Base-by-base conservation (phyloP, 2,329 filamentous ascomycete genomes). In the Pezicula carpinea region DNA sequence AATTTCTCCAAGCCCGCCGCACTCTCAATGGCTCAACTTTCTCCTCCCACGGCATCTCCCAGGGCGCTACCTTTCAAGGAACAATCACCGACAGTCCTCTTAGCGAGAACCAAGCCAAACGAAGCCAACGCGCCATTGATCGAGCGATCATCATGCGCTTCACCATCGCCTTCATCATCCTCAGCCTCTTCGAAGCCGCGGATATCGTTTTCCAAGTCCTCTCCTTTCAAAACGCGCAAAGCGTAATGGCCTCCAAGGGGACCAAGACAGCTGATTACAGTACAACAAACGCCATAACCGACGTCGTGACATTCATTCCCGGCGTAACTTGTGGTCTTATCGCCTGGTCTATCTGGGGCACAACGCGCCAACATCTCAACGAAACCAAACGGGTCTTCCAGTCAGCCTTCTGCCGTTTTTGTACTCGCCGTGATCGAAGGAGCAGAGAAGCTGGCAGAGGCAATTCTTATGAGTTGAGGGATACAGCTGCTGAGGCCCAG, bases 91-190 rank as follows among this genome's bases (percentile, higher is more conserved):
- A 21, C 2, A 17, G 17, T 8, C n/a, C 17, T 21, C 17, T 11
- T 13, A 18, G 21, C 18, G 35, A 11, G 6, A 21, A 18, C 15
- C 35, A 21, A 38, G 35, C 35, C 11, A 38, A 38, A 21, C 10
- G 21, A 36, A 19, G n/a, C 14, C 42, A 33, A 10, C 31, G 42
- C 18, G n/a, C 26, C 5, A 36, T 38, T 19, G 46, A 48, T 32
- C 35, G 43, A n/a, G 45, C 40, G 22, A 45, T 48, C n/a, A 31
- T 48, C 11, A 48, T 45, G 21, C 46, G 46, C 26, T 48, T 48
- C 36, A 39, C 41, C 3, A 39, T 48, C 13, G 46, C 46, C 4
- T 45, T 48, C 39, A 21, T 38, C 7, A 14, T 48, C 22, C 39
- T 39, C 5, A 45, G 46, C 19, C 23, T 43, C 19, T 47, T 47